These are phyloP conservation scores for Xylaria sp. DNA, from an alignment of 2,329 filamentous ascomycete genomes.

Conservation along the genomic window DNA sequence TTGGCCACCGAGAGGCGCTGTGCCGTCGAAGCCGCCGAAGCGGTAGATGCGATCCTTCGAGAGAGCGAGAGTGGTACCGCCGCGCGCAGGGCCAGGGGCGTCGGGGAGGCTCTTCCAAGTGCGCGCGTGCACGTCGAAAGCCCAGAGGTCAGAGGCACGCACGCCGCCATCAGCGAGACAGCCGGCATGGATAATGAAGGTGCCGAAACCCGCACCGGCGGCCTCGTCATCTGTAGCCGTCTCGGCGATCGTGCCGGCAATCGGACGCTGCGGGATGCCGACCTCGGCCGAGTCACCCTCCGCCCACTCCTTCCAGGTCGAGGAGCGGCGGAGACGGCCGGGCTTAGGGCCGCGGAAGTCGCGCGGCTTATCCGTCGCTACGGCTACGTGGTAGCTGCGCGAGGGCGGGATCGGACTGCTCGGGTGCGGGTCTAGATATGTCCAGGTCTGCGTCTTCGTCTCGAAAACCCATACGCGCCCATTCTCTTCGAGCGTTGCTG, in stretches of 20 bases:
- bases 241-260: constrained; percentile 52
- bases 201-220: constrained; percentile 57
- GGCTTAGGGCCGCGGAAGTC: constrained; percentile 42
- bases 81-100: constrained; percentile 62
- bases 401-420: constrained; percentile 51
- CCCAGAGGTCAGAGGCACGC: constrained; percentile 66
- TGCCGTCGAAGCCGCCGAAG: constrained; percentile 75
- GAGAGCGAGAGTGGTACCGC: constrained; percentile 62
- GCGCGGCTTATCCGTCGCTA: constrained; percentile 52
- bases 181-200: constrained; percentile 72
- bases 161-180: constrained; percentile 58
- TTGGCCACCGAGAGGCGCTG: constrained; percentile 61
- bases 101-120: constrained; percentile 63
- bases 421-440: constrained; percentile 52
- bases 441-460: constrained; percentile 59
- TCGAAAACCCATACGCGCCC: constrained; percentile 75
- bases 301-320: constrained; percentile 52
- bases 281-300: constrained; percentile 49
- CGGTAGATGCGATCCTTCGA: constrained; percentile 63
- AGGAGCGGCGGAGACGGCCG: constrained; percentile 32
- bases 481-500: constrained; percentile 64
- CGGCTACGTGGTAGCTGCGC: constrained; percentile 65
- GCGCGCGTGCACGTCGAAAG: constrained; percentile 60
- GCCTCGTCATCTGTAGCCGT: constrained; percentile 56
- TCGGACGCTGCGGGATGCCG: constrained; percentile 55